Percentiles rank a stretch among this genome's conserved stretches.
These are phyloP conservation scores for Populus hybrid DNA, from an alignment of 441 rosid genomes.

Conservation along the genomic window DNA sequence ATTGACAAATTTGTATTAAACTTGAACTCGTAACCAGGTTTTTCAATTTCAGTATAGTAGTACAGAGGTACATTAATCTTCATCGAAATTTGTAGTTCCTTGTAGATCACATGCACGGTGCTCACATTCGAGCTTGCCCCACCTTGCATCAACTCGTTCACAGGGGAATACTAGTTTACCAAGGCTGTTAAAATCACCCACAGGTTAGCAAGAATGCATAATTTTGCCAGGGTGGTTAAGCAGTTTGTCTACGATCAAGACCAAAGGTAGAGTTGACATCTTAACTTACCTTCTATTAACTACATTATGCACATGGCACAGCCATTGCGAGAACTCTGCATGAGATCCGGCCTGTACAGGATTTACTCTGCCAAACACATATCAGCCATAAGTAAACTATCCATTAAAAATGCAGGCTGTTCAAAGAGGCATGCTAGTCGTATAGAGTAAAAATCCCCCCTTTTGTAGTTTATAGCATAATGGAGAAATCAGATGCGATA, in stretches of 20 bases:
- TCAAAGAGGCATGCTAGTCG: not conserved
- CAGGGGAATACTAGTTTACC: slow-evolving; percentile 74
- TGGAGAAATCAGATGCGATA: not conserved
- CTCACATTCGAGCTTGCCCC: slow-evolving; percentile 99
- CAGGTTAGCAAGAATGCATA: not conserved
- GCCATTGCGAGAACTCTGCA: slow-evolving; percentile 83
- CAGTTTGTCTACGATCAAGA: not conserved
- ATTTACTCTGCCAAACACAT: slow-evolving; percentile 51
- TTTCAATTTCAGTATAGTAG: not conserved
- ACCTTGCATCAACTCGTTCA: slow-evolving; percentile 91
- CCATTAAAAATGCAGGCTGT: no score
- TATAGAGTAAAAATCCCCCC: not conserved
- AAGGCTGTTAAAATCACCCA: slow-evolving; percentile 45
- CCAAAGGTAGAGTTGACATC: not conserved
- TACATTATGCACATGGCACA: slow-evolving; percentile 84
- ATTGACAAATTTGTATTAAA: not conserved
- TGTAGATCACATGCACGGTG: slow-evolving; percentile 80
- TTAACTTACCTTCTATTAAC: slow-evolving; percentile 78
- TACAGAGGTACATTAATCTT: not conserved
- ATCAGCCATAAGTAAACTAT: not conserved
- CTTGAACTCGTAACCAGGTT: no score
- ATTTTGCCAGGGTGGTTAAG: not conserved
- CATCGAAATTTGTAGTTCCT: slow-evolving; percentile 36
- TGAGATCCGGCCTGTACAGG: slow-evolving; percentile 84
- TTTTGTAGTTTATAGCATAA: not conserved